These are phyloP conservation scores for Colletotrichum cuscutae DNA, from an alignment of 2,329 filamentous ascomycete genomes.

Conservation along the genomic window DNA sequence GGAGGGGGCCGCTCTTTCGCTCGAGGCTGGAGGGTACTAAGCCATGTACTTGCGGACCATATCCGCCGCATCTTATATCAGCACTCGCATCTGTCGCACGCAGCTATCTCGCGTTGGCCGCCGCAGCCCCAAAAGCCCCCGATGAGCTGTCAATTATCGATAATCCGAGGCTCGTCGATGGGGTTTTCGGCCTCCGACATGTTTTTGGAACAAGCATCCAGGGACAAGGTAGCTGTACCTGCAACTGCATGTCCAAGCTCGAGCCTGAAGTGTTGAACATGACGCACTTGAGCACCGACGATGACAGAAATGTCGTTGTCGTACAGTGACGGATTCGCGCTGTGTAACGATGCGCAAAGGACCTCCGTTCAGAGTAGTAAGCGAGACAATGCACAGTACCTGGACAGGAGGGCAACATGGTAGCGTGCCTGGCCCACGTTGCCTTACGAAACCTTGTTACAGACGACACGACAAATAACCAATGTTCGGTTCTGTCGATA, in stretches of 20 bases:
- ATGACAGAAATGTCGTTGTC: background rate
- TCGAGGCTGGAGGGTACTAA: background rate
- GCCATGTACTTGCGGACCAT: background rate
- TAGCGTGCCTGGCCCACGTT: slow-evolving; percentile 7
- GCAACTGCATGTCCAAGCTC: slow-evolving; percentile 4
- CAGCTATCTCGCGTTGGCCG: slow-evolving; percentile 25
- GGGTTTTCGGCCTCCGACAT: background rate
- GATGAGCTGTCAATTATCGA: slow-evolving; percentile 27
- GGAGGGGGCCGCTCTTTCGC: background rate
- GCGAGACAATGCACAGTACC: background rate
- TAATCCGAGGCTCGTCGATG: background rate
- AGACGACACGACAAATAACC: background rate
- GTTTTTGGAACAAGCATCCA: background rate
- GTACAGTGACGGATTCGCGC: background rate
- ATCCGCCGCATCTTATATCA: slow-evolving; percentile 8
- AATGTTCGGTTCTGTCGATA: background rate
- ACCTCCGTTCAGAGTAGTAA: background rate
- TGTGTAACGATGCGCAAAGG: background rate
- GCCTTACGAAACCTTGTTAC: slow-evolving; percentile 24
- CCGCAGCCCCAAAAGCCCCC: slow-evolving; percentile 12
- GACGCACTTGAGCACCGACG: slow-evolving; percentile 19
- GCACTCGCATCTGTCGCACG: slow-evolving; percentile 24
- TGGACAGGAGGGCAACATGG: slow-evolving; percentile 11
- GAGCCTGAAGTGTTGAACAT: background rate
- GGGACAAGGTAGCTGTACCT: background rate